Conservation (phyloP, 1,139 yeast species). For the Meyerozyma guilliermondii region DNA sequence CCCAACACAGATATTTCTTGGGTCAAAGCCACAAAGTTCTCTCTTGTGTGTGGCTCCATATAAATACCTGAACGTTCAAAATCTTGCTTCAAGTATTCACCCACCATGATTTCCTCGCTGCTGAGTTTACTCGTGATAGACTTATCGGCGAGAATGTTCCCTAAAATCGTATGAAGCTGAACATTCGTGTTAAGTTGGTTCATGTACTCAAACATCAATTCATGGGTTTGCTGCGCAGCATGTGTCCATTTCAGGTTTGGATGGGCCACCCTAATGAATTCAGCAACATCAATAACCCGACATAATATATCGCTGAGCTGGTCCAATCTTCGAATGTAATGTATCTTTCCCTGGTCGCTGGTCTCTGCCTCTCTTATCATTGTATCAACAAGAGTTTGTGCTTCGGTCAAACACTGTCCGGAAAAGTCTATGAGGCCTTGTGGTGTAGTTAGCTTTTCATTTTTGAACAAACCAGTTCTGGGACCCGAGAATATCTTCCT, state of each 20-base stretch:
- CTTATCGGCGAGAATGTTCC: conserved; percentile 46
- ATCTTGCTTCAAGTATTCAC: conserved; percentile 73
- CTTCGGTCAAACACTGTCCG: conserved; percentile 53
- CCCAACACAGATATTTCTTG: conserved; percentile 81
- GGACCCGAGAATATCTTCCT: conserved; percentile 9
- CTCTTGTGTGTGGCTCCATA: conserved; percentile 64
- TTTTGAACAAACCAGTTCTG: conserved; percentile 66
- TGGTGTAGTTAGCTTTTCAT: conserved; percentile 64
- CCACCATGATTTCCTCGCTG: conserved; percentile 78
- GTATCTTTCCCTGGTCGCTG: conserved; percentile 40
- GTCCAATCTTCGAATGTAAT: conserved; percentile 67
- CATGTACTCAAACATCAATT: conserved; percentile 89
- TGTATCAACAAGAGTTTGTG: conserved; percentile 53
- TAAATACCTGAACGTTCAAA: conserved; percentile 89
- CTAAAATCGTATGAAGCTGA: conserved; percentile 58
- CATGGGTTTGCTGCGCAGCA: conserved; percentile 88
- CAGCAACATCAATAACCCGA: conserved; percentile 91
- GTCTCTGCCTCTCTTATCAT: conserved; percentile 44
- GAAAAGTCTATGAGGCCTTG: conserved; percentile 69
- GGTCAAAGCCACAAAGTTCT: conserved; percentile 70
- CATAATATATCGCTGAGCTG: conserved; percentile 84
- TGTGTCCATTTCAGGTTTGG: conserved; percentile 66
- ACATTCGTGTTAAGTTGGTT: conserved; percentile 84
- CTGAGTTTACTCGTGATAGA: conserved; percentile 36
- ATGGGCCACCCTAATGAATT: conserved; percentile 84